Conservation (phyloP, 495 filamentous ascomycete species). For the Tuber umbilicatum region DNA sequence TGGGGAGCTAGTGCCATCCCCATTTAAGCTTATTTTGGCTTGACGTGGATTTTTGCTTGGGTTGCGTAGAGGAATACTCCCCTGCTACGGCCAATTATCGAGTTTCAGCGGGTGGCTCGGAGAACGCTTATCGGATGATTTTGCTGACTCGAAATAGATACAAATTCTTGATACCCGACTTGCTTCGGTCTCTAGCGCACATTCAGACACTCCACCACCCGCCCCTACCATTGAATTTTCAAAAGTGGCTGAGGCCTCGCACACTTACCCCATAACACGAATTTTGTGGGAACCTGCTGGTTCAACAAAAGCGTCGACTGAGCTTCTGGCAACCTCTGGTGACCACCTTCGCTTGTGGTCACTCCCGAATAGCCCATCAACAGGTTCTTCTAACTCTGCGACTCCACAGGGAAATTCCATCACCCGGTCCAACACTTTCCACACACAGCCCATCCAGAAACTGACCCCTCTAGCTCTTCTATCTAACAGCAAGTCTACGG, state of each 20-base stretch:
- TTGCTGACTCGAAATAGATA: conserved; percentile 53
- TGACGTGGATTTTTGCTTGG: not conserved
- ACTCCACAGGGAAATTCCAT: conserved; percentile 62
- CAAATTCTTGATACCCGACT: conserved; percentile 86
- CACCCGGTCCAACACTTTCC: conserved; percentile 55
- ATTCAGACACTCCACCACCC: conserved; percentile 62
- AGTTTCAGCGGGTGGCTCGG: not conserved
- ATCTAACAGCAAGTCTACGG: conserved; percentile 95
- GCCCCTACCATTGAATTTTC: conserved; percentile 80
- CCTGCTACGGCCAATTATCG: conserved; percentile 12
- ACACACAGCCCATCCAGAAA: conserved; percentile 67
- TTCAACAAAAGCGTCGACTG: conserved; percentile 92
- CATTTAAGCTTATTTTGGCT: not conserved
- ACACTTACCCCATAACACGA: conserved; percentile 94
- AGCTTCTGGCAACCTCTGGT: conserved; percentile 90
- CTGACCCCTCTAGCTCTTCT: conserved; percentile 87
- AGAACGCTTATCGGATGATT: not conserved
- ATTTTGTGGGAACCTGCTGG: conserved; percentile 96
- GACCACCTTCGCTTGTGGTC: conserved; percentile 97
- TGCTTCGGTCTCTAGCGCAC: conserved; percentile 48
- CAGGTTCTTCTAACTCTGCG: conserved; percentile 50
- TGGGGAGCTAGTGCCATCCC: not conserved
- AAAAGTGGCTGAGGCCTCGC: conserved; percentile 93
- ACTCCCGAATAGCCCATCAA: conserved; percentile 48
- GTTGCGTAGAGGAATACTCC: conserved; percentile 18